Evolutionary conservation across 1,139 yeast species (phyloP), one percentile per base, ranked within the genome.

Genomic region (Meyerozyma carpophila): DNA sequence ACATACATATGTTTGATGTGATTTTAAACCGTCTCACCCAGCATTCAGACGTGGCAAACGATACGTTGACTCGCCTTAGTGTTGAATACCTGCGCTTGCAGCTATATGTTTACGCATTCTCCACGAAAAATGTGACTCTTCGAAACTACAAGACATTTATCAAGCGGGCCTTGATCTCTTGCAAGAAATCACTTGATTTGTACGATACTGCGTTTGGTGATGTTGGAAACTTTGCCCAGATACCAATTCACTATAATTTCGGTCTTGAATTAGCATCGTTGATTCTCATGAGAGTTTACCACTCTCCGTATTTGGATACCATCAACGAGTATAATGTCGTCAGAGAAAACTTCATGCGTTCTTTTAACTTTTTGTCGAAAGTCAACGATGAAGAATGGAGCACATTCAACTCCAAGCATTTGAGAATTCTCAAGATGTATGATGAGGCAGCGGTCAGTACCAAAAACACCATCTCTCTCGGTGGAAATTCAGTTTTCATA

Each of bases 1-100:
- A 66, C 47, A 57, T 73, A 44, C 63, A 68, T 49, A 72, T 72
- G 76, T 73, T 71, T 54, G 77, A 73, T 45, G 65, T 61, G 8
- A 70, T 73, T 20, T 51, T 73, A 40, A 56, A 31, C 14, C 34
- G 34, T 3, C 34, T 31, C 14, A n/a, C 34, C 20, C 9, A 13
- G 34, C 34, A 31, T 16, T 14, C 59, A 43, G 73, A 70, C 44
- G 60, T 68, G 41, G 52, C 53, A 24, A 45, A 55, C 10, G 57
- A 59, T 45, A 56, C 55, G 37, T 58, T 69, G 43, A 62, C 67
- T n/a, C 53, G 58, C 36, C 53, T 70, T 11, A 62, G 73, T 7
- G 61, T 70, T 16, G 70, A 66, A 46, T 72, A 58, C 49, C 61
- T 74, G n/a, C 67, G 64, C 45, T 55, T 73, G 27, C 77, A 73